These are phyloP conservation scores for Cylindrotheca closterium DNA, from an alignment of 108 stramenopile species.

Conservation along the genomic window DNA sequence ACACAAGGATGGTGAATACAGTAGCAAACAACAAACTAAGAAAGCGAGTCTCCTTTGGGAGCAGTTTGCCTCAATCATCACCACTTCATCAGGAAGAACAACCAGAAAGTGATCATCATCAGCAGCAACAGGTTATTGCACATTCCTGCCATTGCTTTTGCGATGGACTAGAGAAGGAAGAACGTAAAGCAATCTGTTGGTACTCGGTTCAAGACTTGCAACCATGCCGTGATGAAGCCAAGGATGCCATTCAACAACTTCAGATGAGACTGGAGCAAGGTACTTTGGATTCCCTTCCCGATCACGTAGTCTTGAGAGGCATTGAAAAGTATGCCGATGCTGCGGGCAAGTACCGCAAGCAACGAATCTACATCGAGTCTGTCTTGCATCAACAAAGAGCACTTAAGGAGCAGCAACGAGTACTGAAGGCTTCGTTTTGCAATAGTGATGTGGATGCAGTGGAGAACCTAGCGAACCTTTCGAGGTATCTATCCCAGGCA, in stretches of 20 bases:
- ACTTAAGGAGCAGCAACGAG: background rate
- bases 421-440: background rate
- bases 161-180: constrained; percentile 1
- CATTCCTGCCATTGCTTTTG: no score
- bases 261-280: constrained; percentile 16
- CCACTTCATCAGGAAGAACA: no score
- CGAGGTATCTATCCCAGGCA: constrained; percentile 12
- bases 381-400: constrained; percentile 17
- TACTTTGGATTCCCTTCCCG: constrained; percentile 2
- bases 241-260: constrained; percentile 12
- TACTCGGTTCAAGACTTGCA: constrained; percentile 19
- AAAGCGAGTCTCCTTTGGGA: no score
- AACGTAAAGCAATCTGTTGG: constrained; percentile 18
- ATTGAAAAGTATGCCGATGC: constrained; percentile 33
- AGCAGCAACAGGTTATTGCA: no score
- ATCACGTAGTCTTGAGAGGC: constrained; percentile 17
- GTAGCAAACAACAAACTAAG: no score
- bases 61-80: no score
- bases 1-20: no score
- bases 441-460: background rate
- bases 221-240: constrained; percentile 24
- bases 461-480: constrained; percentile 6
- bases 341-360: constrained; percentile 19
- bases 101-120: no score
- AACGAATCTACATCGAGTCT: constrained; percentile 15